phyloP scores from a whole-genome alignment of 192 early-diverging fungal species.

The Diversispora eburnea region DNA sequence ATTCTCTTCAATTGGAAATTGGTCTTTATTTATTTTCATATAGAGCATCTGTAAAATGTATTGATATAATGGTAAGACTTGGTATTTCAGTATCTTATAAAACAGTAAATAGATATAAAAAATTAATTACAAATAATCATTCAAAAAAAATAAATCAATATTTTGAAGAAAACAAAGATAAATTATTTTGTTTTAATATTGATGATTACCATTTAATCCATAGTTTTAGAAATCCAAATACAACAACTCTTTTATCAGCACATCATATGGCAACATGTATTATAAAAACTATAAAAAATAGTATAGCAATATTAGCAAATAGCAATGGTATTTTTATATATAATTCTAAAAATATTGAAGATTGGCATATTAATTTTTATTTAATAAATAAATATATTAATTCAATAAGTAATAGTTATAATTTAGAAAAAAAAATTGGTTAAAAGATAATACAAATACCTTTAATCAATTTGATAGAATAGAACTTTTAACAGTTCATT shows the following conservation, averaged over 20 bases:
- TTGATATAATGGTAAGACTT: not conserved
- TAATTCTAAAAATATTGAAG: not conserved
- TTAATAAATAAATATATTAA: not conserved
- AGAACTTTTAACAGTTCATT: not conserved
- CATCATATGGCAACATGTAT: constrained; percentile 4
- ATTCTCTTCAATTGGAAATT: too few species aligned
- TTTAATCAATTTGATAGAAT: not conserved
- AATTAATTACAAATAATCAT: not conserved
- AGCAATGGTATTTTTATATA: not conserved
- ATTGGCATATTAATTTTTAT: not conserved
- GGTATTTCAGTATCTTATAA: not conserved
- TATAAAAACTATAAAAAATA: not conserved
- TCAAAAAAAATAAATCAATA: not conserved
- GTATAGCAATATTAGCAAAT: not conserved
- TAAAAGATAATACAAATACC: not conserved
- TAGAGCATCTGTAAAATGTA: not conserved
- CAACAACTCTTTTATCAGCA: not conserved
- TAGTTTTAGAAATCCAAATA: not conserved
- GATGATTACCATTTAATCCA: not conserved
- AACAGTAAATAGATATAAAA: not conserved
- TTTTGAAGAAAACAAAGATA: not conserved
- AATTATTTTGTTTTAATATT: not conserved
- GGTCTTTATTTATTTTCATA: not conserved
- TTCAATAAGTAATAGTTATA: not conserved
- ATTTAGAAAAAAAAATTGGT: not conserved